Evolutionary conservation across 805 yeast genomes (phyloP), one percentile per base, ranked within the genome.

Genomic region (Suhomyces canberraensis): DNA sequence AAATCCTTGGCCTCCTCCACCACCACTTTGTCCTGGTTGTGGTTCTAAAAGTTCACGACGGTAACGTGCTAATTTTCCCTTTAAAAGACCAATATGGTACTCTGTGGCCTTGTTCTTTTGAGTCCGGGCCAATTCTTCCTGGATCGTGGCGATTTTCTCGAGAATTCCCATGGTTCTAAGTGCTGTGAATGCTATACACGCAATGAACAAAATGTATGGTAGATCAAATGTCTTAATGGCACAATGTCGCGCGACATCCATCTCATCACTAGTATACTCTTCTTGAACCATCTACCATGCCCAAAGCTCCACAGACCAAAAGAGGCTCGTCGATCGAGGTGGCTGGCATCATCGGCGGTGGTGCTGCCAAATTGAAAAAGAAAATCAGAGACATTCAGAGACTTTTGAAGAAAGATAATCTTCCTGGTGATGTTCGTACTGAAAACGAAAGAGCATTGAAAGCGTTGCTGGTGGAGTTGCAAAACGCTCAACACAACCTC

Each of bases 61-160:
- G 54, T 85, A 85, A 46, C 95, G 74, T 8, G 98, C 98, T 29
- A 93, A 75, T 59, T 91, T 93, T 37, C 98, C 98, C 64, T 91
- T 90, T 36, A 93, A 70, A 16, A 91, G 75, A 46, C 98, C 98
- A 54, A 91, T 74, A 60, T 91, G 98, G 61, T 93, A 90, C 69
- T 91, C 98, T 1, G 98, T 91, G 45, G 98, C 98, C 65, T 91
- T 91, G 58, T 91, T 91, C 70, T 93, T 91, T 59, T 91, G 98
- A 21, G 98, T 91, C 44, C 96, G 76, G 22, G 95, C 78, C 72
- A 91, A 80, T 61, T 91, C 98, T 64, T 81, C 88, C 64, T 90
- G 95, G 64, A 91, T 89, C 65, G 81, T 87, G 41, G 80, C 80
- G 50, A 89, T 89, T 56, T 87, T 89, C 45, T 88, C 96, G 22